phyloP scores from a whole-genome alignment of 306 rosid genomes.

The Corylus avellana region DNA sequence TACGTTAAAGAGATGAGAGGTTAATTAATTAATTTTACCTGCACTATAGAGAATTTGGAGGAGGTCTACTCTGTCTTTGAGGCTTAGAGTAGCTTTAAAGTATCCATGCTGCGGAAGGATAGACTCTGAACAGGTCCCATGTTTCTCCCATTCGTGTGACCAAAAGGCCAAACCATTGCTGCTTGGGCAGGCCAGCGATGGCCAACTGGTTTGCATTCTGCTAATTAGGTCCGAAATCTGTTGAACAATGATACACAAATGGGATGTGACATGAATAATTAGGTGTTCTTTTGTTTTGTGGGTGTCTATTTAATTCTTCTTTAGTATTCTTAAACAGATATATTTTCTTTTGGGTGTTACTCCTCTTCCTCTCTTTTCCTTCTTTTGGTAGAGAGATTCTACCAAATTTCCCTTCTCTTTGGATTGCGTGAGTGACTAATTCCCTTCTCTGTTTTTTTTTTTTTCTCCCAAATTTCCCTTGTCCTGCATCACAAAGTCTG shows the following conservation, averaged over 20 bases:
- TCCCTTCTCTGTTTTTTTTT: no score
- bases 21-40: slow-evolving; percentile 19
- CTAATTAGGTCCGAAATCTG: slow-evolving; percentile 25
- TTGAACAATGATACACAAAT: neutral
- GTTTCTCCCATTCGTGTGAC: slow-evolving; percentile 41
- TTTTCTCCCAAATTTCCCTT: no score
- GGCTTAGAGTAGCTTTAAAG: slow-evolving; percentile 13
- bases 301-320: no score
- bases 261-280: no score
- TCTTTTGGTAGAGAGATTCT: no score
- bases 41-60: slow-evolving; percentile 26
- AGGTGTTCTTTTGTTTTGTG: no score
- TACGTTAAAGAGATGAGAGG: neutral
- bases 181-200: slow-evolving; percentile 35
- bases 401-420: no score
- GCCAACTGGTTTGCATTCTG: slow-evolving; percentile 22
- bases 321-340: no score
- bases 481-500: no score
- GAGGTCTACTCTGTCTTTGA: slow-evolving; percentile 11
- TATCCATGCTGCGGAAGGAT: slow-evolving; percentile 33
- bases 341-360: no score
- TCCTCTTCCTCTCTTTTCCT: no score
- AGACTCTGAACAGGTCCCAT: slow-evolving; percentile 37
- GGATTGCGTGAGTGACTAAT: no score
- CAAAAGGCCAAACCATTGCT: slow-evolving; percentile 23